These are phyloP conservation scores for Platismatia glauca DNA, from an alignment of 495 filamentous ascomycete genomes.

Conservation along the genomic window DNA sequence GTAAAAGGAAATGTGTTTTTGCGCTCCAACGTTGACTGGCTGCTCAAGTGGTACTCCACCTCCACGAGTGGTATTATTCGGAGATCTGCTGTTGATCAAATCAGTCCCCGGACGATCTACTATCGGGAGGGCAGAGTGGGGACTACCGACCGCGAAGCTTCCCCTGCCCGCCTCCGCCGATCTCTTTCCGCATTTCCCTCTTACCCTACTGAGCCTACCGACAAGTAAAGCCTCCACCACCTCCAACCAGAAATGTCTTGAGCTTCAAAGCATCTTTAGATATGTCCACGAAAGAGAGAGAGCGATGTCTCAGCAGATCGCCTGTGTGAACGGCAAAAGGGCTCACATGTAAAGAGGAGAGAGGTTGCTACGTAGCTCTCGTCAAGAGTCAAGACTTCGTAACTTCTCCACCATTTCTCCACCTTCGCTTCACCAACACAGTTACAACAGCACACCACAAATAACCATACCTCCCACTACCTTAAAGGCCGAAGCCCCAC, in stretches of 20 bases:
- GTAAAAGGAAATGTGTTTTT: neutral
- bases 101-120: conserved; percentile 5
- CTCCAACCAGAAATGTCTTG: too few relatives aligned
- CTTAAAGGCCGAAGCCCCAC: conserved; percentile 1
- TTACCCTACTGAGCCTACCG: too few relatives aligned
- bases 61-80: neutral
- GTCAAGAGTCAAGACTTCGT: too few relatives aligned
- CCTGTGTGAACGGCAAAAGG: neutral
- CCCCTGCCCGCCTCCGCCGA: neutral
- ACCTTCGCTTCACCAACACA: too few relatives aligned
- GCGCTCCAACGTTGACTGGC: neutral
- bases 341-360: too few relatives aligned
- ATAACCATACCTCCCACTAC: conserved; percentile 1
- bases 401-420: neutral
- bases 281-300: too few relatives aligned
- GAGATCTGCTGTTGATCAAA: conserved; percentile 12
- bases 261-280: neutral
- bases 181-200: neutral
- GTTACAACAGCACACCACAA: too few relatives aligned
- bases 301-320: too few relatives aligned
- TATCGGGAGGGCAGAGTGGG: neutral
- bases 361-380: too few relatives aligned
- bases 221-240: too few relatives aligned
- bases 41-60: neutral
- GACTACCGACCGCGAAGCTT: neutral